Conservation (phyloP, 768 basidiomycete species). For the Exidia glandulosa region DNA sequence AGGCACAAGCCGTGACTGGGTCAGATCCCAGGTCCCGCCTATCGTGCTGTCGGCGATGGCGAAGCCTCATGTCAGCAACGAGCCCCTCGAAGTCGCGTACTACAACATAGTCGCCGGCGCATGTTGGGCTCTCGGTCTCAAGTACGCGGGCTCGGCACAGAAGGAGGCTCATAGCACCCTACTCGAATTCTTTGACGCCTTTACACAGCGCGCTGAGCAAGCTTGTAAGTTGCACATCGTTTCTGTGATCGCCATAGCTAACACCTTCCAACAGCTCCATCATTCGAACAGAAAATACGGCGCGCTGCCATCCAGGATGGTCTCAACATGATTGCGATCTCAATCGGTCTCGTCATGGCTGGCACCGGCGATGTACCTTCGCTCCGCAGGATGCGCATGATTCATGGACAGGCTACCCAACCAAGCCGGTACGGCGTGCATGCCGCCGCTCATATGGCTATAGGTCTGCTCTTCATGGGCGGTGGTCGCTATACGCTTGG, state of each 20-base stretch:
- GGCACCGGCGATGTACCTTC: constrained; percentile 92
- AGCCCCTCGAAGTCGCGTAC: constrained; percentile 78
- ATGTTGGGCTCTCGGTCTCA: constrained; percentile 85
- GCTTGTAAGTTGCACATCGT: constrained; percentile 38
- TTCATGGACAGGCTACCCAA: constrained; percentile 75
- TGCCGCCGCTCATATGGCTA: constrained; percentile 78
- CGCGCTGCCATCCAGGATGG: constrained; percentile 81
- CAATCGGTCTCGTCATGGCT: constrained; percentile 91
- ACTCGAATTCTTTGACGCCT: constrained; percentile 70
- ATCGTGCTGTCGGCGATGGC: constrained; percentile 54
- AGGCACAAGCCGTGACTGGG: constrained; percentile 61
- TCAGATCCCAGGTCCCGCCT: constrained; percentile 54
- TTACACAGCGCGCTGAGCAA: constrained; percentile 57
- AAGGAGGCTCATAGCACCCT: constrained; percentile 81
- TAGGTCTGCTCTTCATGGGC: constrained; percentile 88
- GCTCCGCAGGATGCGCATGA: constrained; percentile 73
- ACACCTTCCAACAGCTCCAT: constrained; percentile 35
- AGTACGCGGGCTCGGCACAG: constrained; percentile 87
- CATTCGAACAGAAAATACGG: constrained; percentile 82
- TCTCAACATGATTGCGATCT: constrained; percentile 74
- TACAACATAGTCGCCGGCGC: constrained; percentile 85
- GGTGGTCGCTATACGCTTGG: constrained; percentile 88
- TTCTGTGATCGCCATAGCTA: background rate
- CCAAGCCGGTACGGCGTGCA: constrained; percentile 80
- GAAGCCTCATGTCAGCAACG: constrained; percentile 36